These are phyloP conservation scores for Coniochaeta sp. DNA, from an alignment of 2,329 filamentous ascomycete genomes.

Conservation along the genomic window DNA sequence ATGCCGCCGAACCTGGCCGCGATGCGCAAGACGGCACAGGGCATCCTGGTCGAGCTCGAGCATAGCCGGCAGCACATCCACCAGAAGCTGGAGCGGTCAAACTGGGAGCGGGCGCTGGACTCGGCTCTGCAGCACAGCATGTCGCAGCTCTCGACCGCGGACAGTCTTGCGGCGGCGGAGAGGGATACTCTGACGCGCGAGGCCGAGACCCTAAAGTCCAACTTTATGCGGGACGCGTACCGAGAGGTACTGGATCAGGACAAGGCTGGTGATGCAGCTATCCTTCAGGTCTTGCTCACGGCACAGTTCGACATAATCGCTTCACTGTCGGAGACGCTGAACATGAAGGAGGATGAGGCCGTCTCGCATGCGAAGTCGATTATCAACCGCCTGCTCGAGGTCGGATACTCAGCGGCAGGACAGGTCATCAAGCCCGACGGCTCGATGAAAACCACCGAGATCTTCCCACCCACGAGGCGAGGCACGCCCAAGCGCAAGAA, in stretches of 20 bases:
- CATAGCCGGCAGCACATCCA: slow-evolving; percentile 86
- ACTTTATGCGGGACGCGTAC: slow-evolving; percentile 74
- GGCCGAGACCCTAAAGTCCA: slow-evolving; percentile 76
- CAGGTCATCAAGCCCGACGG: slow-evolving; percentile 91
- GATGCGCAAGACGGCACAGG: slow-evolving; percentile 82
- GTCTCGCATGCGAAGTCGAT: slow-evolving; percentile 71
- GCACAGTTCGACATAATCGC: slow-evolving; percentile 89
- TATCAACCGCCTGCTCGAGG: slow-evolving; percentile 70
- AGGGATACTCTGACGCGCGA: slow-evolving; percentile 69
- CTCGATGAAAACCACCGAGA: slow-evolving; percentile 50
- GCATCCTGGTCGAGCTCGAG: slow-evolving; percentile 83
- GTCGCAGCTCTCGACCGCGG: slow-evolving; percentile 67
- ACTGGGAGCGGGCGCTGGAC: slow-evolving; percentile 84
- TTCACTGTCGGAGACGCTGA: slow-evolving; percentile 72
- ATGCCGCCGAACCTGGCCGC: slow-evolving; percentile 63
- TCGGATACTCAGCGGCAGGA: slow-evolving; percentile 65
- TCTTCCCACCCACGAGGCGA: slow-evolving; percentile 61
- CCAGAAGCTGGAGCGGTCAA: slow-evolving; percentile 69
- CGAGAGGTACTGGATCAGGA: slow-evolving; percentile 76
- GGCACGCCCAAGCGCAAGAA: slow-evolving; percentile 75
- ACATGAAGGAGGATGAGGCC: slow-evolving; percentile 78
- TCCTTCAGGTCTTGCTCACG: slow-evolving; percentile 75
- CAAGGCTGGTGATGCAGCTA: slow-evolving; percentile 66
- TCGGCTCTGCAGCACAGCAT: slow-evolving; percentile 82
- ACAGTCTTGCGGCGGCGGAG: slow-evolving; percentile 58